Base-by-base conservation (phyloP, 139 green algal genomes). In the Chlamydomonas sphaeroides region DNA sequence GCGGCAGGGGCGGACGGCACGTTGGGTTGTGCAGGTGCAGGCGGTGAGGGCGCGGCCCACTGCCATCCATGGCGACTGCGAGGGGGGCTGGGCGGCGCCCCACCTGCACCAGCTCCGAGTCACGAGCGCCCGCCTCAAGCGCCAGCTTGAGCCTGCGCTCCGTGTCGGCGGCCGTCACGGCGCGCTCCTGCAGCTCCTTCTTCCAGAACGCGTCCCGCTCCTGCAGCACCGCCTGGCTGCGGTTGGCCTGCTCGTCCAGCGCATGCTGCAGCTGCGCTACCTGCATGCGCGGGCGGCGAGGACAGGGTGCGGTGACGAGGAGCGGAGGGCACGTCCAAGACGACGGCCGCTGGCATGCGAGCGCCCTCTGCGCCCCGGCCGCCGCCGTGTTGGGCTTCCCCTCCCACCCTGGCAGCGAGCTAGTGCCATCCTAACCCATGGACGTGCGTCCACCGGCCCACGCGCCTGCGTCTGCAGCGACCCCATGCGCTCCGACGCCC, bases 121-220 rank as follows among this genome's bases (percentile, higher is more conserved):
- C 75, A 20, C 75, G 32, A 26, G 59, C 75, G 25, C 62, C 63
- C 32, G 41, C 59, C 45, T 82, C 75, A 32, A 30, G 32, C 11
- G 42, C 45, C 42, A 36, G 11, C 45, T 57, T 63, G 4, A 82
- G 75, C 7, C 62, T 32, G 7, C 62, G 75, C 77, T 84, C 77
- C 45, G 66, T 26, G 32, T 84, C 65, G n/a, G 48, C 21, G 26
- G 48, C 25, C 26, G 48, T 65, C 28, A 84, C 33, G 1, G 77
- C 48, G 30, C 77, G 77, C 11, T 84, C 83, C 38, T 65, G 63
- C 65, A 89, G 48, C 73, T 86, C 79, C 42, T n/a, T 10, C 66
- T 89, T 86, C 85, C 85, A 89, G 72, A 86, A 86, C 73, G 56
- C 30, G 49, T 89, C 85, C 18, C 85, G 53, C 59, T 87, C 72